Evolutionary conservation across 768 basidiomycete species (phyloP).

Genomic region (Chalciporus sphaerocephalus): DNA sequence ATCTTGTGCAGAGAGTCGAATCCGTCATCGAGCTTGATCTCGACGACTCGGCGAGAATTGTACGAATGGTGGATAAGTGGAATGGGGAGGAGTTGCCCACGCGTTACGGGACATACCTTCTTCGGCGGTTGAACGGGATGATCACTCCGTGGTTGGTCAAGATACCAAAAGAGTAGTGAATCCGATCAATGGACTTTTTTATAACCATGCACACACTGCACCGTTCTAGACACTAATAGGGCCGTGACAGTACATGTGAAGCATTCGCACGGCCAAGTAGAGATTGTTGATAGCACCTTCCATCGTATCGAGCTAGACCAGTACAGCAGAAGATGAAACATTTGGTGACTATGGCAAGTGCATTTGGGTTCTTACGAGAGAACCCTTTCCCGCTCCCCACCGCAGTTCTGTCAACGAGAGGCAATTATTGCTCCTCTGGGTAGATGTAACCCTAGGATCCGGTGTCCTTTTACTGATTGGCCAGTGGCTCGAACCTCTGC

Average conservation of each 20-base stretch:
- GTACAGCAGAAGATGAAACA: neutral
- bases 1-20: constrained; percentile 42
- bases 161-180: constrained; percentile 38
- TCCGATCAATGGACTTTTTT: neutral
- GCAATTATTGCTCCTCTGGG: neutral
- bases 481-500: neutral
- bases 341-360: neutral
- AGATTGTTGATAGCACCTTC: neutral
- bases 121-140: constrained; percentile 50
- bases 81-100: constrained; percentile 50
- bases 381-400: too few relatives aligned
- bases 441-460: neutral
- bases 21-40: constrained; percentile 62
- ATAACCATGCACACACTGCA: neutral
- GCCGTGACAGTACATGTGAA: neutral
- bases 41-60: constrained; percentile 61
- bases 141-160: constrained; percentile 50
- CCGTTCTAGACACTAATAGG: neutral
- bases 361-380: too few relatives aligned
- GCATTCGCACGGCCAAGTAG: neutral
- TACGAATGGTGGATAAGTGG: constrained; percentile 57
- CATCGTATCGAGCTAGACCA: neutral
- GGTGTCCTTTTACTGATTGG: neutral
- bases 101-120: constrained; percentile 42
- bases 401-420: neutral